Evolutionary conservation across 495 filamentous ascomycete species (phyloP).

Genomic region (Aspergillus indologenus): DNA sequence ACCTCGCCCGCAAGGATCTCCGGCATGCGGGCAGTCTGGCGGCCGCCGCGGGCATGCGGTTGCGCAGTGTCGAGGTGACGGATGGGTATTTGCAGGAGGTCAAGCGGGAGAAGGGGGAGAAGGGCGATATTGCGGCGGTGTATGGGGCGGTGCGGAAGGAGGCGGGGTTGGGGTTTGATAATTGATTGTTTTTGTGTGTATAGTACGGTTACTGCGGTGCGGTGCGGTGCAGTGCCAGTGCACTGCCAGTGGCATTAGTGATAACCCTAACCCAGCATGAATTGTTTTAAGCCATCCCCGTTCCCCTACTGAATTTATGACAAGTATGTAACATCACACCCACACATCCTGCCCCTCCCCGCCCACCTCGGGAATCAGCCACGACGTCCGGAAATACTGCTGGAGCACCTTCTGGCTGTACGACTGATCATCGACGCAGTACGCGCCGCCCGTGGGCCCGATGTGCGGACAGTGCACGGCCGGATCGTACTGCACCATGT

Average conservation of each 20-base stretch:
- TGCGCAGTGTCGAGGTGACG: constrained; percentile 64
- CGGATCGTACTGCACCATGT: constrained; percentile 43
- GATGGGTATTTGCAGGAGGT: constrained; percentile 67
- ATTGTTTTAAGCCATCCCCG: too few relatives aligned
- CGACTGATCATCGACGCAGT: constrained; percentile 38
- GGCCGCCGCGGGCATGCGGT: constrained; percentile 53
- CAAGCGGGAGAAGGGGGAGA: constrained; percentile 67
- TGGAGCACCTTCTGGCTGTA: constrained; percentile 36
- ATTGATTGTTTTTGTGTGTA: constrained; percentile 7
- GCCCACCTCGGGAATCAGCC: constrained; percentile 25
- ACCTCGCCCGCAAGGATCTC: constrained; percentile 82
- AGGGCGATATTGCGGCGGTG: constrained; percentile 79
- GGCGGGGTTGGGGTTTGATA: constrained; percentile 69
- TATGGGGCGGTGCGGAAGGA: constrained; percentile 74
- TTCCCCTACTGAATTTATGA: too few relatives aligned
- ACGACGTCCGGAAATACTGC: constrained; percentile 34
- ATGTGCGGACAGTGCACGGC: constrained; percentile 46
- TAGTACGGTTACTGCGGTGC: too few relatives aligned
- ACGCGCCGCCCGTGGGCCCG: constrained; percentile 39
- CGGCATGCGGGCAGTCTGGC: constrained; percentile 71
- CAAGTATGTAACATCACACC: too few relatives aligned
- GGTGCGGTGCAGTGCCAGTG: too few relatives aligned
- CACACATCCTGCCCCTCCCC: constrained; percentile 21
- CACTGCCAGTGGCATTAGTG: too few relatives aligned
- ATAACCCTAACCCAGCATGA: too few relatives aligned